Base-by-base conservation (phyloP, 164 flowering plant species). In the Litsea cubeba region DNA sequence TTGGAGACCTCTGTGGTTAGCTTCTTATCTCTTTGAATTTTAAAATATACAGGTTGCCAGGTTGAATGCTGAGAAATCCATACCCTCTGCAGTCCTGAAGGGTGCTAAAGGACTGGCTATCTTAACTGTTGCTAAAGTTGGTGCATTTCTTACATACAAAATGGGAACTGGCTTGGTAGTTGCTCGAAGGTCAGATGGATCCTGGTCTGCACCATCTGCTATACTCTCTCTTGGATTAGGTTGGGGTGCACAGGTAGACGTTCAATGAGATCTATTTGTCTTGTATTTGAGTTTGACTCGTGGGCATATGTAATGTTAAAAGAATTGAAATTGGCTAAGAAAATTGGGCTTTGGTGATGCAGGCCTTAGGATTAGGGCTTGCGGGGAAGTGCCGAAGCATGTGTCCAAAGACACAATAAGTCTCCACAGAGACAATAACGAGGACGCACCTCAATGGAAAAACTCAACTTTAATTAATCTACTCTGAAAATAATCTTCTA, bases 141-240 rank as follows among this genome's bases (percentile, higher is more conserved):
- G 98, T 8, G 82, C 81, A 65, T 76, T 94, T 65, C 82, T 94
- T 74, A 65, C 97, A 12, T 94, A 94, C 82, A 94, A 94, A 81
- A 58, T 94, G 66, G 98, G 98, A n/a, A 91, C 98, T 81, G 98
- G 98, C 76, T 83, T 94, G 83, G 98, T 92, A 50, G 81, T 94
- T 80, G 93, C 97, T 75, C 88, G 91, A 60, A 86, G 97, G 77
- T 81, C 88, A 71, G 97, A 94, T 91, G 95, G 95, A 65, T 84
- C 95, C n/a, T 94, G 98, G 98, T 94, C 98, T 78, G 97, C 97
- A 17, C 97, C 97, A 72, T 94, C 98, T 22, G 97, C 98, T 25
- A 86, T 94, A 83, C 75, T 82, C 17, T 91, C 98, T 51, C 81
- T 78, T 77, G 98, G 98, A 54, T 78, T 94, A 77, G 98, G 98